These are phyloP conservation scores for Hysterangium stoloniferum DNA, from an alignment of 768 basidiomycete species.

Conservation along the genomic window DNA sequence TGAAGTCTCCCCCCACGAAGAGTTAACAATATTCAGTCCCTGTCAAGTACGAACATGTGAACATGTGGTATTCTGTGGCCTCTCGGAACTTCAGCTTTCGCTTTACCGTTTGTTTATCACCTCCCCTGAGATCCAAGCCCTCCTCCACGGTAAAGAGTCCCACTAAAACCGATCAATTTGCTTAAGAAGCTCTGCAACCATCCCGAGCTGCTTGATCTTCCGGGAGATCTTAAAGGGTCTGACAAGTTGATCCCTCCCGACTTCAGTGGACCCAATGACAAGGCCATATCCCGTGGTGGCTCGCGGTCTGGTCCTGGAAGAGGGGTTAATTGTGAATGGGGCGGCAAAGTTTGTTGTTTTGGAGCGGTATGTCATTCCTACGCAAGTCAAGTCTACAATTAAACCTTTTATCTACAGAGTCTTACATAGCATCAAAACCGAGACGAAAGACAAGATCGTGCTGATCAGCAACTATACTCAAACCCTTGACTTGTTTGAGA, in stretches of 20 bases:
- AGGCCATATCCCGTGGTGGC: constrained; percentile 21
- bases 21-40: constrained; percentile 60
- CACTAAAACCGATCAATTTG: constrained; percentile 94
- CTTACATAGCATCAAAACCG: constrained; percentile 69
- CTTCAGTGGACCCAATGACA: constrained; percentile 48
- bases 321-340: constrained; percentile 66
- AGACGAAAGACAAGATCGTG: constrained; percentile 91
- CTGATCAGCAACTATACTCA: constrained; percentile 96
- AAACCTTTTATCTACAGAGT: constrained; percentile 44
- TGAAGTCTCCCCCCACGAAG: too few species aligned
- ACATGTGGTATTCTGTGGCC: constrained; percentile 89
- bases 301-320: constrained; percentile 31
- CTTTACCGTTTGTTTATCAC: constrained; percentile 87
- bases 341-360: constrained; percentile 90
- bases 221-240: constrained; percentile 75
- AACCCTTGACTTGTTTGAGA: constrained; percentile 90
- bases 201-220: constrained; percentile 82
- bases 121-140: constrained; percentile 85
- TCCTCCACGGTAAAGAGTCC: constrained; percentile 79
- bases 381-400: not conserved
- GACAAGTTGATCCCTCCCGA: constrained; percentile 76
- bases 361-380: constrained; percentile 53
- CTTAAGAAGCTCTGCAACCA: constrained; percentile 95
- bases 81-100: constrained; percentile 75
- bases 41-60: constrained; percentile 98